phyloP scores from a whole-genome alignment of 2,329 filamentous ascomycete genomes.

The Trichothecium roseum region DNA sequence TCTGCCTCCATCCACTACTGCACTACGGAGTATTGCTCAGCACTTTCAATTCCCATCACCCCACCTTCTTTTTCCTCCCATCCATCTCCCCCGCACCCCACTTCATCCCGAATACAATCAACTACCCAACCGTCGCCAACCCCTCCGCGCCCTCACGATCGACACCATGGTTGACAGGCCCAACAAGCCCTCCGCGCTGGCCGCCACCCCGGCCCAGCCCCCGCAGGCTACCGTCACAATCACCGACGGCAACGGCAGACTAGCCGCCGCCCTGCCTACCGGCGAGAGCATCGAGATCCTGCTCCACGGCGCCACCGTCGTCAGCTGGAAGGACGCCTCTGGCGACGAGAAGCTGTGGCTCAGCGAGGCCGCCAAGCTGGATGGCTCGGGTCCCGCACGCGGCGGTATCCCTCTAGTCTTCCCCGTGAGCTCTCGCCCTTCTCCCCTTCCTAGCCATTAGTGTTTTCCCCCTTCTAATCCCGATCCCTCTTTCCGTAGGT shows the following conservation, averaged over 20 bases:
- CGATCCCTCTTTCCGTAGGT: conserved; percentile 37
- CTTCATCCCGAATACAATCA: not conserved
- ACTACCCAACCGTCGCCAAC: not conserved
- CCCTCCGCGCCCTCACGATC: not conserved
- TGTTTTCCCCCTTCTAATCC: conserved; percentile 4
- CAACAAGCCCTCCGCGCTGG: conserved; percentile 71
- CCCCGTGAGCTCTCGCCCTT: conserved; percentile 49
- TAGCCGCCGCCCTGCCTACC: conserved; percentile 72
- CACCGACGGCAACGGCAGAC: conserved; percentile 57
- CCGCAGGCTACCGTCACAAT: conserved; percentile 70
- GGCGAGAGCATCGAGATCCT: conserved; percentile 80
- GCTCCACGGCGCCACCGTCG: conserved; percentile 85
- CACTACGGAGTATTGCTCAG: too few relatives aligned
- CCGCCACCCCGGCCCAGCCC: conserved; percentile 61
- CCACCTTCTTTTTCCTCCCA: not conserved
- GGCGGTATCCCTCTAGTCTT: conserved; percentile 91
- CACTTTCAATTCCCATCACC: too few relatives aligned
- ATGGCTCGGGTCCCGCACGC: conserved; percentile 81
- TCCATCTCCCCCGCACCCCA: conserved; percentile 2
- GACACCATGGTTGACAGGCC: conserved; percentile 64
- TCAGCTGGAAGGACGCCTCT: conserved; percentile 78
- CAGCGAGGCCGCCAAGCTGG: conserved; percentile 67
- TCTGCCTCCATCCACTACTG: too few relatives aligned
- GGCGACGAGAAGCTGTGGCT: conserved; percentile 80
- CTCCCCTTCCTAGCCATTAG: not conserved